A percentile compares a stretch with the other conserved stretches of the same genome.
Evolutionary conservation across 768 basidiomycete species (phyloP).

Genomic region (Lentinula boryana): DNA sequence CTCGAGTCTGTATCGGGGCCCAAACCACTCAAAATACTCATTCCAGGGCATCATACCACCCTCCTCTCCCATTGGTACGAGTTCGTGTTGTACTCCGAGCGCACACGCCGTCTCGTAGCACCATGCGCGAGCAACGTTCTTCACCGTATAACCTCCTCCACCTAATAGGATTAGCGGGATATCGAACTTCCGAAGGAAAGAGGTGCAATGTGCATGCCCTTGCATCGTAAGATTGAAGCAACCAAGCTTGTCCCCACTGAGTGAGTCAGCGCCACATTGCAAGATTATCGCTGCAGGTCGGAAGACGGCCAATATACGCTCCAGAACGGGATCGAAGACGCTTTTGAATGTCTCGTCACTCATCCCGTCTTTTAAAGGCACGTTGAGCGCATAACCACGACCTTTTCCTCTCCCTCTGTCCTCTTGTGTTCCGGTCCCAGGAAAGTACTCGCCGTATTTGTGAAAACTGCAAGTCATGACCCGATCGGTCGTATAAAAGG

Average conservation of each 20-base stretch:
- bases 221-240: conserved; percentile 96
- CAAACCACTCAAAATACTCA: conserved; percentile 96
- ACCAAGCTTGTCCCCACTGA: conserved; percentile 92
- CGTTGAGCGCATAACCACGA: conserved; percentile 85
- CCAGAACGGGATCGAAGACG: conserved; percentile 90
- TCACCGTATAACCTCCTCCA: conserved; percentile 95
- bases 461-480: conserved; percentile 98
- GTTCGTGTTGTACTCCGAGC: conserved; percentile 71
- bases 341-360: conserved; percentile 82
- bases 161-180: conserved; percentile 89
- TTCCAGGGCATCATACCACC: conserved; percentile 57
- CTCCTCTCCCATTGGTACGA: conserved; percentile 46
- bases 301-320: conserved; percentile 82
- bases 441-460: conserved; percentile 95
- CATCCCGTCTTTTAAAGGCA: conserved; percentile 91
- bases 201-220: conserved; percentile 89
- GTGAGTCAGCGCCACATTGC: conserved; percentile 94
- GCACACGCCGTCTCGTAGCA: conserved; percentile 96
- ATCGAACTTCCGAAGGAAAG: conserved; percentile 76
- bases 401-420: conserved; percentile 83
- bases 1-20: conserved; percentile 89
- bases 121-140: conserved; percentile 94
- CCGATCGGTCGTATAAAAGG: conserved; percentile 94
- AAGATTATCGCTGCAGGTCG: conserved; percentile 83
- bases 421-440: conserved; percentile 75